Percentiles rank a stretch among this genome's conserved stretches.
These are phyloP conservation scores for Penstemon davidsonii DNA, from an alignment of 257 asterid genomes.

Conservation along the genomic window DNA sequence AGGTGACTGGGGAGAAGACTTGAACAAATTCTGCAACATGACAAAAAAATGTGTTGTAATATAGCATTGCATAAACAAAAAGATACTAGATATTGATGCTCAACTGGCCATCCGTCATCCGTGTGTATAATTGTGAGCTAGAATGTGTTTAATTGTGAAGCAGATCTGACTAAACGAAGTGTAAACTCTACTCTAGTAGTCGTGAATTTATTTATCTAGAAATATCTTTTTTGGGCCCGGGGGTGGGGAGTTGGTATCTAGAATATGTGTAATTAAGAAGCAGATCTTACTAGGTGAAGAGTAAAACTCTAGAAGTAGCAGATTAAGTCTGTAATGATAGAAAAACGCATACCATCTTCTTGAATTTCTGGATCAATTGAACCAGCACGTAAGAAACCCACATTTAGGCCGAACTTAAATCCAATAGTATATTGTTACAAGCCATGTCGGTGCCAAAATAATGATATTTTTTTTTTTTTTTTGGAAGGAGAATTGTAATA, in stretches of 20 bases:
- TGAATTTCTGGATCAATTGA: conserved; percentile 84
- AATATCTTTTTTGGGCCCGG: too few relatives aligned
- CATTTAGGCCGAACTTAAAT: neutral
- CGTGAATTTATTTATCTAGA: too few relatives aligned
- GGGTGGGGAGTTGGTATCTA: neutral
- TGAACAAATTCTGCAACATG: conserved; percentile 80
- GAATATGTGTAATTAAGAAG: conserved; percentile 4
- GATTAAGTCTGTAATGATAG: neutral
- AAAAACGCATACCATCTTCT: conserved; percentile 61
- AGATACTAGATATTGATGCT: neutral
- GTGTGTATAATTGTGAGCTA: too few relatives aligned
- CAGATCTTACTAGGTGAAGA: neutral
- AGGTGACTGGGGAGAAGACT: conserved; percentile 79
- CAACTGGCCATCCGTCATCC: neutral
- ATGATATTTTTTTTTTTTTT: neutral
- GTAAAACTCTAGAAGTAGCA: neutral
- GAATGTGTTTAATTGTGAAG: too few relatives aligned
- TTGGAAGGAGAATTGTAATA: neutral
- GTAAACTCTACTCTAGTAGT: too few relatives aligned
- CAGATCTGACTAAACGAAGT: too few relatives aligned
- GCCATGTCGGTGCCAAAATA: conserved; percentile 5
- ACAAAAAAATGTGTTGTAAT: neutral
- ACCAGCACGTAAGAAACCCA: conserved; percentile 54
- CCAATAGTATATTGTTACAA: neutral
- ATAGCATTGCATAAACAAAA: neutral